Percentiles rank a stretch among this genome's conserved stretches.
phyloP scores from a whole-genome alignment of 2,329 filamentous ascomycete species.

The Beauveria medogensis region DNA sequence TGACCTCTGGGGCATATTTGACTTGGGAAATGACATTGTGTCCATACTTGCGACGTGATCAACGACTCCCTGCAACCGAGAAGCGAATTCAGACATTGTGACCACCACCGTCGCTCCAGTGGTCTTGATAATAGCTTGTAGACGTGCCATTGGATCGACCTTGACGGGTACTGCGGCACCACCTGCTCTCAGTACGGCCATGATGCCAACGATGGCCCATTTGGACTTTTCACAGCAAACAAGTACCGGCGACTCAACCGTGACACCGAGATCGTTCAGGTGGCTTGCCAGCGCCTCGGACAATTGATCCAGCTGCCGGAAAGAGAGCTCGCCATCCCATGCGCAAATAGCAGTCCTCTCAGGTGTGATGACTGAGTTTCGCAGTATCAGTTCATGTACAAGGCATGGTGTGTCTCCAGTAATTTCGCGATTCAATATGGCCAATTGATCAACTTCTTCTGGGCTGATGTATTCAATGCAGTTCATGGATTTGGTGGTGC shows the following conservation, averaged over 20 bases:
- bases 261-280: not conserved
- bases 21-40: no score
- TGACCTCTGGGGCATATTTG: not conserved
- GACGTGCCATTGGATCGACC: conserved; percentile 5
- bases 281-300: conserved; percentile 1
- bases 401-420: not conserved
- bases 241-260: conserved; percentile 10
- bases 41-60: not conserved
- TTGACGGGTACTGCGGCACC: conserved; percentile 23
- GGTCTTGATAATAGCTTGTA: not conserved
- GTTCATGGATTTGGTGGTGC: not conserved
- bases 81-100: not conserved
- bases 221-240: conserved; percentile 23
- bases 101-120: not conserved
- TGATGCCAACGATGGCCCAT: conserved; percentile 20
- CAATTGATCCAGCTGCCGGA: conserved; percentile 12
- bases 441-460: not conserved
- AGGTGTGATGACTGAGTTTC: not conserved
- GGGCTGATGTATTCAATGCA: not conserved
- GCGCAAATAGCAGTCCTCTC: conserved; percentile 1
- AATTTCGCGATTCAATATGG: not conserved
- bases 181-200: conserved; percentile 22
- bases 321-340: conserved; percentile 18
- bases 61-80: not conserved
- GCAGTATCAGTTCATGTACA: not conserved